Evolutionary conservation across 2,329 filamentous ascomycete genomes (phyloP), one percentile per base, ranked within the genome.

Genomic region (Verticillium nonalfalfae): DNA sequence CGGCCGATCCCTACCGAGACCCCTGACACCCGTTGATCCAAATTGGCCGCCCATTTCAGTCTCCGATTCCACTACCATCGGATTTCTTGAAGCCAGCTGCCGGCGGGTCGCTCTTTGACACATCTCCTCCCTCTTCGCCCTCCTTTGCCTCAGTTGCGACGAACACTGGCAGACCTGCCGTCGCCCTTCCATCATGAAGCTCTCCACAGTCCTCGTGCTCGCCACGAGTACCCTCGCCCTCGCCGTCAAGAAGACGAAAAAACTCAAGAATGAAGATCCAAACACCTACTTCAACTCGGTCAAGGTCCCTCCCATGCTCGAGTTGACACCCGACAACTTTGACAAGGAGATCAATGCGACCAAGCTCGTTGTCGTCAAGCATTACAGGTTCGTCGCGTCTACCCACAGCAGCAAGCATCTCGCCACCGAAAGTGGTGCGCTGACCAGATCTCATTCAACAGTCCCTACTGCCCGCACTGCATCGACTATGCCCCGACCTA

Each of bases 401-500:
- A 4, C 26, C 5, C 4, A 31, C 26, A 31, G 26, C 26, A 31
- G 26, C 26, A 31, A 31, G 26, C 26, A 31, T 31, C 26, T 31
- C 26, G 26, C 26, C 26, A 31, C 26, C 4, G 26, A 31, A 31
- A 31, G 26, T 31, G 26, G 26, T 31, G 26, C 26, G 26, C 72
- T 72, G 61, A 68, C 62, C 52, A 71, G 35, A 65, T 64, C 35
- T 7, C 35, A 2, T 10, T 13, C 13, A 36, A 9, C 62, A 86
- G 84, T 68, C 84, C 84, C 11, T 85, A 79, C 66, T 87, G 84
- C 75, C 82, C 82, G 56, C 92, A 97, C 75, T 97, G 93, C 78
- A 83, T 83, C 72, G 80, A 83, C 58, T 90, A 92, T 70, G 92
- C 91, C 59, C 95, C 95, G 7, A 88, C 86, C 58, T 97, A 87